Base-by-base conservation (phyloP, 164 flowering plant genomes). In the Liquidambar formosana region DNA sequence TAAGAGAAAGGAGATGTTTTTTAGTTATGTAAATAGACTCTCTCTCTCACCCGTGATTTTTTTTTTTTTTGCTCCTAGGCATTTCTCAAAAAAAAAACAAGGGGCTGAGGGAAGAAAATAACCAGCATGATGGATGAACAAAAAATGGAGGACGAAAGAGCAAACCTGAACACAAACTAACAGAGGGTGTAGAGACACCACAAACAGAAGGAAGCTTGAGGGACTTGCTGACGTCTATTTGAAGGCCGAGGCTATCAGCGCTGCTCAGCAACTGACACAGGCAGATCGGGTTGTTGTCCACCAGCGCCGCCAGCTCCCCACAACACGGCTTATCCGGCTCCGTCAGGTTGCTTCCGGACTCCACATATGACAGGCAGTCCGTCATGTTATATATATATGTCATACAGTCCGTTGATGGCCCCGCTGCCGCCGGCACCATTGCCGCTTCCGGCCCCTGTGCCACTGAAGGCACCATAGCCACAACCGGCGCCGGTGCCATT, bases 291-390 rank as follows among this genome's bases (percentile, higher is more conserved):
- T 65, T 25, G 57, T 79, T 86, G 10, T 84, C 84, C 38, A 90
- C 78, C 65, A 92, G 71, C 27, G 83, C 84, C 4, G 84, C 80
- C n/a, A 92, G 72, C 74, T 82, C 89, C 10, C 82, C 77, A 69
- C 95, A 92, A 73, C 97, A 92, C 0, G 69, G 75, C 66, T 76
- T 75, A 2, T 82, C 90, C 1, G 95, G 97, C 70, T 16, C 64
- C 16, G 84, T 83, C 67, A 65, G 19, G 10, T 85, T 88, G 79
- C 95, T 90, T 5, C 87, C 91, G 1, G 22, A 48, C 47, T 76
- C 71, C 14, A 87, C 93, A 45, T 58, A 92, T 2, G 80, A 68
- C 66, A 88, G 57, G 68, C 97, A 92, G 54, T 84, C 92, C 5
- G 89, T 79, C 82, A 84, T 19, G 76, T 81, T 83, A 2, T 79